Base-by-base conservation (phyloP, 768 basidiomycete genomes). In the Leucosporidium yakuticum region DNA sequence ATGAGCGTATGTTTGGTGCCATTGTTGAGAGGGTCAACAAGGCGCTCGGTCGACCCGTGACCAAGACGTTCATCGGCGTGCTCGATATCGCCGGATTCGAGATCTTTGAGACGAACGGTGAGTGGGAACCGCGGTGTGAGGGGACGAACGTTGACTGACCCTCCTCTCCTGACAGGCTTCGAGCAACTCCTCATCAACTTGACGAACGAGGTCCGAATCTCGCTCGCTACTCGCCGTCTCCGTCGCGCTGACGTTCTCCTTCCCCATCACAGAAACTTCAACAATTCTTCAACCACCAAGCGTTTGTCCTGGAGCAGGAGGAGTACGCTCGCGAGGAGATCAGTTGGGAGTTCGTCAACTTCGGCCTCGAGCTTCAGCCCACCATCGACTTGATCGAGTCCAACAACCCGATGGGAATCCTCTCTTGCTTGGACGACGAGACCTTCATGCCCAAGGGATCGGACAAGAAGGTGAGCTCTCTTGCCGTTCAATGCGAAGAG, bases 391-490 rank as follows among this genome's bases (percentile, higher is more conserved):
- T 99, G 61, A 98, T 99, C 75, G 96, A 98, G 79, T 85, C 89
- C 23, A 85, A 83, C 60, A 83, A 84, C 20, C 81, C 80, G 25
- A 92, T 97, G 70, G 96, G 96, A 62, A 88, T 98, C 68, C 83
- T 99, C 55, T 90, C 91, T 69, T 88, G 89, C 74, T 81, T 99
- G 47, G 96, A 99, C 77, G 96, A 98, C 77, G 95, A 97, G 71
- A 98, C 95, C 77, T 98, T 99, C 79, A 99, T 98, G 95, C 96
- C 95, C n/a, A 92, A 91, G 77, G 95, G 95, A 5, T 91, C 89
- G 19, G 95, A 99, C 78, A 80, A 85, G 53, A 97, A 94, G 0
- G 98, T 99, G 81, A 91, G 92, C 39, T 85, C 11, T n/a, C 5
- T 47, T 11, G 11, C 7, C 3, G 5, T 11, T 3, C 44, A 21